Base-by-base conservation (phyloP, 2,329 filamentous ascomycete genomes). In the Ramichloridium luteum region DNA sequence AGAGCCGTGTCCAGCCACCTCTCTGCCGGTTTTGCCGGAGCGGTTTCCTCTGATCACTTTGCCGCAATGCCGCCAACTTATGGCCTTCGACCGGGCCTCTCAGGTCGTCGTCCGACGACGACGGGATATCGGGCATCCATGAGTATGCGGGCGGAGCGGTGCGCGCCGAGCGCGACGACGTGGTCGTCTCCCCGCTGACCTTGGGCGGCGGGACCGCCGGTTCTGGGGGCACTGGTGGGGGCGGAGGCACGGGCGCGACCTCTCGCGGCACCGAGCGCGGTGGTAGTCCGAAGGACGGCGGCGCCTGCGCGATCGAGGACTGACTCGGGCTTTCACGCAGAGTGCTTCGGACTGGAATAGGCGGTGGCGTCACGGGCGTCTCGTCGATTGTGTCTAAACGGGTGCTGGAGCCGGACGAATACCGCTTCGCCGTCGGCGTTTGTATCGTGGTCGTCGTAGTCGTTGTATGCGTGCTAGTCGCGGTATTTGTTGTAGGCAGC, bases 1-100 rank as follows among this genome's bases (percentile, higher is more conserved):
- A 39, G n/a, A 61, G 35, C 23, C 51, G 48, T 33, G 55, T 58
- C 56, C 59, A 58, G 27, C 59, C 55, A 32, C 59, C 57, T 40
- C 54, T 27, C n/a, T 32, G 14, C 13, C 16, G 25, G n/a, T n/a
- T n/a, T n/a, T n/a, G n/a, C n/a, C n/a, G n/a, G n/a, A n/a, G n/a
- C 6, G 25, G n/a, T 20, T 37, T 31, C 20, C 36, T 25, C n/a
- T 32, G 27, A 27, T 39, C 43, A 16, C 37, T 29, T n/a, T 34
- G 31, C 30, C 48, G 35, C 13, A 50, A 36, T 12, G 42, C 36
- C 13, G 45, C 45, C 13, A 53, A 36, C 37, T 50, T 50, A 34
- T 51, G 46, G 30, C 43, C 46, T 26, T 49, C 46, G 2, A 47
- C 46, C n/a, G 41, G 43, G 13, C 37, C 36, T 12, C 17, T 17